Evolutionary conservation across 495 filamentous ascomycete species (phyloP), one percentile per base, ranked within the genome.

Genomic region (Tuber brumale): DNA sequence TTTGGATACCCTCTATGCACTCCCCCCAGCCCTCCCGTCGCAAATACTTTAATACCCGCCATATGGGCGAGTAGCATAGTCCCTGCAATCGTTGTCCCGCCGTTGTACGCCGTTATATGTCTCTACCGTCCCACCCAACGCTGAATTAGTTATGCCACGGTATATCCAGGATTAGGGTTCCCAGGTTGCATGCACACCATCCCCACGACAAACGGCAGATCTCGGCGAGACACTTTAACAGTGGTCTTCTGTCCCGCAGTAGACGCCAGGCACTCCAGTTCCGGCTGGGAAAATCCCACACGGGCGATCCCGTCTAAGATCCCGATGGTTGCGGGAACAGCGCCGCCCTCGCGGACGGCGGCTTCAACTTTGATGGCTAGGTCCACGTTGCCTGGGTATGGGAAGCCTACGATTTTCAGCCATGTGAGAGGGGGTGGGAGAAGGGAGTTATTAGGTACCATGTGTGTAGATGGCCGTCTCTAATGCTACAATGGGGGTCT

Each of bases 11-110:
- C 95, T 37, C 94, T 88, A 83, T 99, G 95, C n/a, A 99, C 95
- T 71, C 95, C 95, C 75, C 95, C 94, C 77, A 91, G 84, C 18
- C 91, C 89, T 18, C 88, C 95, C 18, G 95, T 98, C 4, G 93
- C 95, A 85, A 99, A 97, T 35, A 99, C 90, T 77, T 89, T 90
- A 82, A 99, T 97, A 2, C 95, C 95, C 70, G 94, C 95, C 76
- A 93, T 85, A 75, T 93, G 87, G 23, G 95, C 94, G 9, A 98
- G 88, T 46, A 97, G 83, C 93, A 95, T 97, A 4, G 95, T 99
- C 1, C 92, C 94, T 7, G 94, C 90, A 70, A 99, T 90, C 0
- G 95, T 99, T 5, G 95, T 99, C 1, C 95, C 95, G 61, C 94
- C 95, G 81, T 95, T 90, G 37, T 94, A 27, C 1, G 27, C 14